phyloP scores from a whole-genome alignment of 169 alveolate genomes.

The Perkinsus marinus region DNA sequence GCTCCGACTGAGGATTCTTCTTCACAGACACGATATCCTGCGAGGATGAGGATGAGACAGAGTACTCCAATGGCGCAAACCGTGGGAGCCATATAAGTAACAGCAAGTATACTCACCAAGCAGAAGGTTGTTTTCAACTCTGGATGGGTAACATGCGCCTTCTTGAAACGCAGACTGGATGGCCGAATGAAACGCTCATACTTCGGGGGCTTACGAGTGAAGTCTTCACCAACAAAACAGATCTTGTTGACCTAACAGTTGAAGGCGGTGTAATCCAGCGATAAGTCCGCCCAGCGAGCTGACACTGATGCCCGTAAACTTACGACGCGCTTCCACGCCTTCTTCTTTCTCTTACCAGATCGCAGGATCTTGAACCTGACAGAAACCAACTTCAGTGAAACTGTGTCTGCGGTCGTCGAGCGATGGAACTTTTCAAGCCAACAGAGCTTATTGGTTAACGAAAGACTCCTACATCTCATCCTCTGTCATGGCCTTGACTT shows the following conservation, averaged over 20 bases:
- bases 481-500: conserved; percentile 80
- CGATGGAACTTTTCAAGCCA: no score
- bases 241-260: conserved; percentile 75
- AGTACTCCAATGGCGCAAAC: background rate
- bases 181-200: conserved; percentile 93
- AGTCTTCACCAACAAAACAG: conserved; percentile 91
- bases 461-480: conserved; percentile 65
- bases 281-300: background rate
- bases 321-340: conserved; percentile 91
- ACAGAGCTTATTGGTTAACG: no score
- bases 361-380: conserved; percentile 74
- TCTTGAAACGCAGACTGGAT: conserved; percentile 90
- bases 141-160: conserved; percentile 98
- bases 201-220: conserved; percentile 98
- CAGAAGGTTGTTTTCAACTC: conserved; percentile 89
- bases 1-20: conserved; percentile 89
- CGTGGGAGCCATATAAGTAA: background rate
- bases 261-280: background rate
- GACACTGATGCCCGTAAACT: background rate
- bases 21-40: conserved; percentile 88
- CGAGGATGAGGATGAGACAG: background rate
- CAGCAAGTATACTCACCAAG: conserved; percentile 5
- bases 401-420: no score
- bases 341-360: conserved; percentile 85
- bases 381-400: no score